Evolutionary conservation across 805 yeast genomes (phyloP).

Genomic region (Ogataea pilisensis): DNA sequence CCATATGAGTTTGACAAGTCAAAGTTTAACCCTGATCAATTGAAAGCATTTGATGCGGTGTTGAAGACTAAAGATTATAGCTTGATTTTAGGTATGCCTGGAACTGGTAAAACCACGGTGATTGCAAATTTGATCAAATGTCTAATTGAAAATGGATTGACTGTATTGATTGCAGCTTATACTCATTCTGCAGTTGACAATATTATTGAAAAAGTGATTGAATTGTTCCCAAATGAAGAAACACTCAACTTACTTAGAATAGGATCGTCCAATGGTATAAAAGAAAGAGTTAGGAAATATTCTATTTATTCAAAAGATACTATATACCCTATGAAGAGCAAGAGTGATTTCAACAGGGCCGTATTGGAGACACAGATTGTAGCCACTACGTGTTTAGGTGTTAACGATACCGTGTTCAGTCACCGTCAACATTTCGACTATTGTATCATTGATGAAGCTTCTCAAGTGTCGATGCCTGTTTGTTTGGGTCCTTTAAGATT

Average conservation of each 20-base stretch:
- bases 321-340: constrained; percentile 26
- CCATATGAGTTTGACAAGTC: constrained; percentile 16
- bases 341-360: constrained; percentile 42
- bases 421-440: constrained; percentile 67
- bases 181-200: constrained; percentile 98
- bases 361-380: constrained; percentile 65
- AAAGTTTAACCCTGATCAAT: constrained; percentile 67
- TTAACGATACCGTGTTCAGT: constrained; percentile 57
- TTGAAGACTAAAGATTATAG: constrained; percentile 69
- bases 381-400: constrained; percentile 84
- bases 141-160: constrained; percentile 55
- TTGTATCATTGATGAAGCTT: constrained; percentile 95
- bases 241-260: constrained; percentile 60
- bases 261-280: constrained; percentile 59
- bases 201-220: constrained; percentile 65
- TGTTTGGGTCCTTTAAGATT: constrained; percentile 83
- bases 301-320: constrained; percentile 40
- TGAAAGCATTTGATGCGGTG: constrained; percentile 60
- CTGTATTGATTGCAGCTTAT: constrained; percentile 76
- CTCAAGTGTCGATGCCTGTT: constrained; percentile 89
- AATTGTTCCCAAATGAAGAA: constrained; percentile 30
- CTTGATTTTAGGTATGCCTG: constrained; percentile 94
- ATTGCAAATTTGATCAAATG: constrained; percentile 69
- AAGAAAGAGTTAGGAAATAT: constrained; percentile 53
- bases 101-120: constrained; percentile 93